Percentiles rank a stretch among this genome's conserved stretches.
Evolutionary conservation across 352 stramenopile genomes (phyloP).

Genomic region (Globisporangium viniferum): DNA sequence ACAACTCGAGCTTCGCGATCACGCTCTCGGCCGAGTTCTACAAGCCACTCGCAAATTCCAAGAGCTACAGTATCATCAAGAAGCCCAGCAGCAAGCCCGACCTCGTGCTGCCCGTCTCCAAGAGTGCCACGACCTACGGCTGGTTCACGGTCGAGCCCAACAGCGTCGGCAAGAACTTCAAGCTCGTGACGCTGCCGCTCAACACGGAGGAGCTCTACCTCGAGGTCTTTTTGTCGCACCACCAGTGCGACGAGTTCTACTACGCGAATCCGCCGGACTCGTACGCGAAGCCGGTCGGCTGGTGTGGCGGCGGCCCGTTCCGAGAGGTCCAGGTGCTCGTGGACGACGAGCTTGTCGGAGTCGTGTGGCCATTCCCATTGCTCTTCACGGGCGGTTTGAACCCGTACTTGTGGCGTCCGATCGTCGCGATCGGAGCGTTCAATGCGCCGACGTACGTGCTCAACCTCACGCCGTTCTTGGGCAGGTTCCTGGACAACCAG

Average conservation of each 20-base stretch:
- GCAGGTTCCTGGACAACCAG: constrained; percentile 46
- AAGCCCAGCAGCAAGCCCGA: constrained; percentile 27
- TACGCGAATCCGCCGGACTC: constrained; percentile 59
- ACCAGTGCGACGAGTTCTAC: constrained; percentile 77
- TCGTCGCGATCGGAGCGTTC: constrained; percentile 70
- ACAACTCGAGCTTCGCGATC: constrained; percentile 68
- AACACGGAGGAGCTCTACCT: constrained; percentile 70
- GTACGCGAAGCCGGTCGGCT: constrained; percentile 22
- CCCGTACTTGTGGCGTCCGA: constrained; percentile 74
- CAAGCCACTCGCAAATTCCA: constrained; percentile 21
- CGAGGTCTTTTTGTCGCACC: constrained; percentile 67
- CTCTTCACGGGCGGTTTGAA: constrained; percentile 78
- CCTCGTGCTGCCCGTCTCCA: constrained; percentile 41
- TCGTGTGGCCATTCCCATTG: constrained; percentile 70
- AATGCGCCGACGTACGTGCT: constrained; percentile 70
- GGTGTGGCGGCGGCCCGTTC: constrained; percentile 52
- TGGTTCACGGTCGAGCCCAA: constrained; percentile 65
- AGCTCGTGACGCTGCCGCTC: constrained; percentile 41
- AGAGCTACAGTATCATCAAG: constrained; percentile 17
- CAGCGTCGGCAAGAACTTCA: constrained; percentile 31
- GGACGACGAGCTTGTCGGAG: constrained; percentile 53
- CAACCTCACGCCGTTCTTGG: constrained; percentile 71
- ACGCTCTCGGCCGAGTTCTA: constrained; percentile 59
- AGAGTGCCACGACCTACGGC: constrained; percentile 43
- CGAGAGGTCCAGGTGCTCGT: constrained; percentile 70